A percentile compares a stretch with the other conserved stretches of the same genome.
These are phyloP conservation scores for Elymus sibiricus DNA, from an alignment of 176 grass and related monocot genomes.

Conservation along the genomic window DNA sequence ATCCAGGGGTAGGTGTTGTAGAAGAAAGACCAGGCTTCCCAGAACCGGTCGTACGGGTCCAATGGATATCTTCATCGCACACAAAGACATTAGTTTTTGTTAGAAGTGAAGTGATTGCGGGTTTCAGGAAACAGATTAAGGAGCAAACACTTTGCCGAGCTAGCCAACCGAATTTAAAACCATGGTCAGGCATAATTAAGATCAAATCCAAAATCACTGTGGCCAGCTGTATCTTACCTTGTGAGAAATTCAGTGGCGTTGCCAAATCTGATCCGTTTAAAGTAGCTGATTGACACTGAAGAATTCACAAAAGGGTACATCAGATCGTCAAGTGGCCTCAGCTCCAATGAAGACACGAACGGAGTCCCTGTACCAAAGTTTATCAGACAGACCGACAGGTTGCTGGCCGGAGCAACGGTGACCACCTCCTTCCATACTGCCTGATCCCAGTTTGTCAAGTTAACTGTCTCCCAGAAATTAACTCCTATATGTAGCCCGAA, in stretches of 20 bases:
- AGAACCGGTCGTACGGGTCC: neutral
- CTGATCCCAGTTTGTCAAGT: neutral
- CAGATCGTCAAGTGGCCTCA: neutral
- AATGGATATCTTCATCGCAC: neutral
- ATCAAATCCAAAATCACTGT: neutral
- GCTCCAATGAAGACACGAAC: neutral
- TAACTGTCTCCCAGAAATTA: constrained; percentile 14
- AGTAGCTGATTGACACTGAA: neutral
- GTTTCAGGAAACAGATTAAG: neutral
- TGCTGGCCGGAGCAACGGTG: neutral
- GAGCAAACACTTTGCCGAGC: neutral
- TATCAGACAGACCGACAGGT: constrained; percentile 3
- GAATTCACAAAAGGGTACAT: constrained; percentile 6
- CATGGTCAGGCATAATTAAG: neutral
- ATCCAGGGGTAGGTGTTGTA: neutral
- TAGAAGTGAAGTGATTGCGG: neutral
- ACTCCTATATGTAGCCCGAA: constrained; percentile 4
- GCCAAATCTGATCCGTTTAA: neutral
- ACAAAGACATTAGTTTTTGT: neutral
- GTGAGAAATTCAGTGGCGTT: neutral
- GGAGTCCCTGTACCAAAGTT: constrained; percentile 9
- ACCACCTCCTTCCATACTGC: neutral
- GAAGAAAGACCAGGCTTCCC: neutral
- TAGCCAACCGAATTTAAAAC: neutral
- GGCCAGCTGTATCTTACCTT: neutral